Evolutionary conservation across 495 filamentous ascomycete genomes (phyloP).

Genomic region (Thermochaetoides thermophila): DNA sequence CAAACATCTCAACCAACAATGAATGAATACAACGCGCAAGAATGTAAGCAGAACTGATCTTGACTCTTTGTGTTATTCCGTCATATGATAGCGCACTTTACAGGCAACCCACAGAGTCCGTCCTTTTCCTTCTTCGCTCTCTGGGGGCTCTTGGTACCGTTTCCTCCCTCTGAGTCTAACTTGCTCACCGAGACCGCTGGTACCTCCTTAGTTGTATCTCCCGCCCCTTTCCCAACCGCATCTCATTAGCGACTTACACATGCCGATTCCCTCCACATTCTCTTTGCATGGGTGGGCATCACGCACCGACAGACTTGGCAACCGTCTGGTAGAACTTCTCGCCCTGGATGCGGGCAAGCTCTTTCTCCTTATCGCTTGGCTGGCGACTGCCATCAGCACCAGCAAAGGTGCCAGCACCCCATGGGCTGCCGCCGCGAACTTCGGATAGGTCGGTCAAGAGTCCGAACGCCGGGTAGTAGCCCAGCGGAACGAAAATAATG

Average conservation of each 20-base stretch:
- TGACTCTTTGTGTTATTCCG: no score
- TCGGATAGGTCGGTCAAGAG: slow-evolving; percentile 53
- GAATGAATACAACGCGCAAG: slow-evolving; percentile 5
- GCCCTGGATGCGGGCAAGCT: slow-evolving; percentile 69
- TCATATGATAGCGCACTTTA: slow-evolving; percentile 10
- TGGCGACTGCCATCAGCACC: slow-evolving; percentile 67
- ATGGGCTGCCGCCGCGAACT: slow-evolving; percentile 72
- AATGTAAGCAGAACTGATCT: neutral
- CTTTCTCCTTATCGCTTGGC: slow-evolving; percentile 58
- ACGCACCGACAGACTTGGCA: slow-evolving; percentile 55
- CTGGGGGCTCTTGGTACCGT: neutral
- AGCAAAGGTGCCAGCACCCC: slow-evolving; percentile 91
- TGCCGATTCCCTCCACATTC: slow-evolving; percentile 14
- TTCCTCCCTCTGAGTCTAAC: neutral
- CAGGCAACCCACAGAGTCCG: slow-evolving; percentile 8
- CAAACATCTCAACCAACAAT: slow-evolving; percentile 27
- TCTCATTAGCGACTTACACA: slow-evolving; percentile 12
- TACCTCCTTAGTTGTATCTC: no score
- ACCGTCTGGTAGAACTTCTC: slow-evolving; percentile 73
- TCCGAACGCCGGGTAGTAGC: slow-evolving; percentile 69
- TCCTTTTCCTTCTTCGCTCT: slow-evolving; percentile 5
- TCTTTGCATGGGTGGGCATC: slow-evolving; percentile 84
- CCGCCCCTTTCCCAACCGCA: neutral
- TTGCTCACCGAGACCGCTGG: no score
- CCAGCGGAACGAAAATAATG: slow-evolving; percentile 87